Evolutionary conservation across 768 basidiomycete genomes (phyloP).

Genomic region (Leccinum sublutescens): DNA sequence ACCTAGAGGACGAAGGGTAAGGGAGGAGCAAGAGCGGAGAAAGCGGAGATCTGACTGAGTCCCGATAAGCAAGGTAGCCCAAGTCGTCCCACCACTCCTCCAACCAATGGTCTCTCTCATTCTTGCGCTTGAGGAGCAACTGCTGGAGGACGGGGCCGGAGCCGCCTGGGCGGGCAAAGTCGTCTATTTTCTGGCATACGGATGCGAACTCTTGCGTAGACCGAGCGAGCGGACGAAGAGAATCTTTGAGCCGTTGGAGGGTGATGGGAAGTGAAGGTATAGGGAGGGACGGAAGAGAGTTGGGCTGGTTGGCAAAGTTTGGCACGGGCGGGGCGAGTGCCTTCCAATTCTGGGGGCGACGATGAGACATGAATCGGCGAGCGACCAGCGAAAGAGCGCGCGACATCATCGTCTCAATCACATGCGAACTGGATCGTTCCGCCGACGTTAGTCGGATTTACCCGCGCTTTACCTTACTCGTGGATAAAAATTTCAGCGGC

Average conservation of each 20-base stretch:
- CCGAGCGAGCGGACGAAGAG: slow-evolving; percentile 72
- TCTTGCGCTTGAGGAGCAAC: slow-evolving; percentile 54
- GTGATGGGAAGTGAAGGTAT: slow-evolving; percentile 69
- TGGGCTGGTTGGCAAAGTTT: slow-evolving; percentile 64
- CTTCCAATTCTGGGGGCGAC: slow-evolving; percentile 68
- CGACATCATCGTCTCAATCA: slow-evolving; percentile 11
- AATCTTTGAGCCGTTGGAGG: slow-evolving; percentile 63
- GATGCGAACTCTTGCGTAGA: slow-evolving; percentile 54
- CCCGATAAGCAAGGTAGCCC: slow-evolving; percentile 82
- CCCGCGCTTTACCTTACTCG: no score
- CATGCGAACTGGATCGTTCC: not conserved
- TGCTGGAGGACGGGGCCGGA: slow-evolving; percentile 59
- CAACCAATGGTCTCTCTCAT: slow-evolving; percentile 73
- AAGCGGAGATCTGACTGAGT: slow-evolving; percentile 53
- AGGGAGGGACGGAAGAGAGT: slow-evolving; percentile 65
- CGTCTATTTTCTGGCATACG: slow-evolving; percentile 62
- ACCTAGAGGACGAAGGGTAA: slow-evolving; percentile 45
- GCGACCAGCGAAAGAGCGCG: not conserved
- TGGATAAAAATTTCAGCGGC: no score
- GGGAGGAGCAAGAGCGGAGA: not conserved
- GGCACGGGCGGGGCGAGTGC: slow-evolving; percentile 57
- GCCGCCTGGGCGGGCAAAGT: slow-evolving; percentile 47
- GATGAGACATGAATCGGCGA: slow-evolving; percentile 19
- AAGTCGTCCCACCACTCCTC: slow-evolving; percentile 94
- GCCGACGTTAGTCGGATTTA: not conserved